phyloP scores from a whole-genome alignment of 2,329 filamentous ascomycete genomes.

The Epichloe hybrida region DNA sequence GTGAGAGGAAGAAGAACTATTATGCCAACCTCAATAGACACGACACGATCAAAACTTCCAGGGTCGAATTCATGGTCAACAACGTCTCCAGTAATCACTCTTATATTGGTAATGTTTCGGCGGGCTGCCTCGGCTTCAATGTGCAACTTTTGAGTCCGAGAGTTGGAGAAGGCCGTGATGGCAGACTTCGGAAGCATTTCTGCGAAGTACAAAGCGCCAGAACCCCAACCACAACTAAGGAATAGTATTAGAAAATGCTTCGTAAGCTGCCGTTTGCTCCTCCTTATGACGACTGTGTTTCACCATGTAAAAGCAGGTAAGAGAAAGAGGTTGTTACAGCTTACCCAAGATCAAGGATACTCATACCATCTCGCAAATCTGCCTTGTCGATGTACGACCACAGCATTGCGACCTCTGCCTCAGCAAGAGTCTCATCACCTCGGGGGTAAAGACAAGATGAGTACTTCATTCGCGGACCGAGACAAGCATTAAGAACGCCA shows the following conservation, averaged over 20 bases:
- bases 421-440: slow-evolving; percentile 46
- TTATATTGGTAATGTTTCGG: slow-evolving; percentile 45
- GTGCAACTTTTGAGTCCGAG: slow-evolving; percentile 51
- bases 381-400: slow-evolving; percentile 48
- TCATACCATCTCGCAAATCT: slow-evolving; percentile 44
- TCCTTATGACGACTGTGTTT: background rate
- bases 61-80: slow-evolving; percentile 50
- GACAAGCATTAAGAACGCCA: slow-evolving; percentile 43
- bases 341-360: slow-evolving; percentile 48
- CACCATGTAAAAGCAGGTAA: background rate
- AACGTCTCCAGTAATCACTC: slow-evolving; percentile 52
- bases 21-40: slow-evolving; percentile 43
- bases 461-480: slow-evolving; percentile 62
- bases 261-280: background rate
- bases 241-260: background rate
- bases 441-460: slow-evolving; percentile 52
- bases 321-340: slow-evolving; percentile 7
- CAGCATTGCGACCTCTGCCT: slow-evolving; percentile 56
- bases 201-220: slow-evolving; percentile 50
- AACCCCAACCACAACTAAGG: slow-evolving; percentile 54
- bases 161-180: slow-evolving; percentile 58
- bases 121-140: slow-evolving; percentile 45
- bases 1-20: background rate
- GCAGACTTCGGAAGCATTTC: slow-evolving; percentile 47
- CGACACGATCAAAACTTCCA: slow-evolving; percentile 46